A percentile compares a stretch with the other conserved stretches of the same genome.
phyloP scores from a whole-genome alignment of 257 asterid genomes.

The Euphrasia confusa region DNA sequence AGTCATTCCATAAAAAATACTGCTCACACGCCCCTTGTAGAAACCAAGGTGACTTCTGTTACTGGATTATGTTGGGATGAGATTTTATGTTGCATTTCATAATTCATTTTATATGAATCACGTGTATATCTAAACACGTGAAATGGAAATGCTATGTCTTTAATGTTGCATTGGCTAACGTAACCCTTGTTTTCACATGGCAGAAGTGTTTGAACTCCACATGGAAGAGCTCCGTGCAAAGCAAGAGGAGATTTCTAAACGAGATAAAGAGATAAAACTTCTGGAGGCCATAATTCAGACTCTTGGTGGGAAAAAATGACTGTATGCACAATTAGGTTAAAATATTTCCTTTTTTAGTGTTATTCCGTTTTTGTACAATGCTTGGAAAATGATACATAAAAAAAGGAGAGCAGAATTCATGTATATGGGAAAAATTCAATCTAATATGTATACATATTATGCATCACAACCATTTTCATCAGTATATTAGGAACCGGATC shows the following conservation, averaged over 20 bases:
- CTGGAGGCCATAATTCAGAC: conserved; percentile 95
- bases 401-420: conserved; percentile 20
- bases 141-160: neutral
- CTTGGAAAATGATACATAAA: neutral
- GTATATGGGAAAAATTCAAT: conserved; percentile 13
- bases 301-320: conserved; percentile 71
- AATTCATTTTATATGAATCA: neutral
- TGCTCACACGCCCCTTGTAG: neutral
- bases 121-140: too few relatives aligned
- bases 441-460: conserved; percentile 1
- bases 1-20: neutral
- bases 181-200: conserved; percentile 26
- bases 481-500: neutral
- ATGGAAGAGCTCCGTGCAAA: conserved; percentile 89
- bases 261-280: conserved; percentile 85
- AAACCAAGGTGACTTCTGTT: neutral
- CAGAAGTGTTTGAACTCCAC: conserved; percentile 91
- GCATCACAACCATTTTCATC: conserved; percentile 2
- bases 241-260: conserved; percentile 80
- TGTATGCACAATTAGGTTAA: conserved; percentile 29
- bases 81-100: too few relatives aligned
- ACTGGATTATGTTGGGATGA: neutral
- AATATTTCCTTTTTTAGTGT: neutral
- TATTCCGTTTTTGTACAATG: conserved; percentile 13
- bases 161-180: neutral